These are phyloP conservation scores for Poa annua DNA, from an alignment of 176 grass and related monocot species.

Conservation along the genomic window DNA sequence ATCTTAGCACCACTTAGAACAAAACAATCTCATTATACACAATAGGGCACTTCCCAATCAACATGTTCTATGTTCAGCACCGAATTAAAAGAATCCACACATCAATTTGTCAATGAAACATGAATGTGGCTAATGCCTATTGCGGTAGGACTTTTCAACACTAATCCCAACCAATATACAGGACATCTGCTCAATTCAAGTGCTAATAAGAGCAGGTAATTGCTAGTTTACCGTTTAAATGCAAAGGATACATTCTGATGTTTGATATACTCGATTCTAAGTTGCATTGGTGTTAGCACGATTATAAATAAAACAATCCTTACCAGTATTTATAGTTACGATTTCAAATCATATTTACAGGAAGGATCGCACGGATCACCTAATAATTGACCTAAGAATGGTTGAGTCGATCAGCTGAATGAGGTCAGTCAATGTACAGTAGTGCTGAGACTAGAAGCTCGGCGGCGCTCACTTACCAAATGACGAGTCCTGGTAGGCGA, in stretches of 20 bases:
- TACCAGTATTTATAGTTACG: background rate
- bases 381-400: background rate
- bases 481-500: constrained; percentile 45
- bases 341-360: background rate
- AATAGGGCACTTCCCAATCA: background rate
- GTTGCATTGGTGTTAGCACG: background rate
- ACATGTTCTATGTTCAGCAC: background rate
- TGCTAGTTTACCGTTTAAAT: constrained; percentile 8
- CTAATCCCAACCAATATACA: background rate
- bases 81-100: background rate
- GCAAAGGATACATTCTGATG: background rate
- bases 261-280: background rate
- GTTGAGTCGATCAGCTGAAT: background rate
- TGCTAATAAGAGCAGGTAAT: background rate
- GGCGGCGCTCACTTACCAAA: constrained; percentile 47
- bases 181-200: background rate
- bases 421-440: background rate
- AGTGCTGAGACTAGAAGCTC: background rate
- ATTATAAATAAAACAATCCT: constrained; percentile 7
- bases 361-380: constrained; percentile 27
- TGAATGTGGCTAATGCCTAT: background rate
- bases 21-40: constrained; percentile 11
- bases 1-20: background rate
- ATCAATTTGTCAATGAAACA: background rate
- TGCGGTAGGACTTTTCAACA: background rate